phyloP scores from a whole-genome alignment of 2,329 filamentous ascomycete genomes.

The Colletotrichum euphorbiae region DNA sequence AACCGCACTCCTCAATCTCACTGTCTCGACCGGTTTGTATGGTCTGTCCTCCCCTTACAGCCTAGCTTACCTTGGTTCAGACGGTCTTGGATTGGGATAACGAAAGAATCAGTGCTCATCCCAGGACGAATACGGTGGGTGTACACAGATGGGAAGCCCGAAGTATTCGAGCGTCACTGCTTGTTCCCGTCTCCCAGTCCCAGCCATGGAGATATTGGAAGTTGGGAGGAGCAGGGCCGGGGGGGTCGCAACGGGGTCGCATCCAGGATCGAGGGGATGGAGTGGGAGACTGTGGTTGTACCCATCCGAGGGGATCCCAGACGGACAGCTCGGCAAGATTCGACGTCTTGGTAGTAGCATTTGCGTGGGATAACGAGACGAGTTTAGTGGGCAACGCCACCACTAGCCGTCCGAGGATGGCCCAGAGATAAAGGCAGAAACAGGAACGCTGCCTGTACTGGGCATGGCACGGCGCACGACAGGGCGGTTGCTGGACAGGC shows the following conservation, averaged over 20 bases:
- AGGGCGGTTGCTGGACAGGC: neutral
- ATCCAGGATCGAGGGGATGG: conserved; percentile 23
- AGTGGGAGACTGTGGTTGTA: neutral
- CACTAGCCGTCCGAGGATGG: conserved; percentile 33
- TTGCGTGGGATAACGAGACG: conserved; percentile 38
- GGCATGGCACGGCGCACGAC: conserved; percentile 17
- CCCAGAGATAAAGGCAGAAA: conserved; percentile 38
- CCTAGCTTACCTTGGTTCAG: conserved; percentile 35
- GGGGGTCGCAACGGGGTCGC: conserved; percentile 18
- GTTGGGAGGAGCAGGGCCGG: conserved; percentile 19
- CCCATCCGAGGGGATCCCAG: conserved; percentile 25
- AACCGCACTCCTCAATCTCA: conserved; percentile 29
- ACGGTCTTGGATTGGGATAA: conserved; percentile 35
- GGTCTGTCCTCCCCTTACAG: conserved; percentile 34
- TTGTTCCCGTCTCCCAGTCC: too few relatives aligned
- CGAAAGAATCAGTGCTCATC: conserved; percentile 30
- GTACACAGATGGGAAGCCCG: conserved; percentile 8
- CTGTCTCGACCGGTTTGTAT: conserved; percentile 30
- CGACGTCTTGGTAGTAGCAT: conserved; percentile 31
- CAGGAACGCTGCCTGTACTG: conserved; percentile 23
- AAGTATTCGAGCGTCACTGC: neutral
- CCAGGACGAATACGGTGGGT: neutral
- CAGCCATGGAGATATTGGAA: too few relatives aligned
- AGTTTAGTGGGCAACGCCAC: conserved; percentile 36
- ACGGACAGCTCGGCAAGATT: conserved; percentile 30